Evolutionary conservation across 768 basidiomycete genomes (phyloP).

Genomic region (Myochromella boudieri): DNA sequence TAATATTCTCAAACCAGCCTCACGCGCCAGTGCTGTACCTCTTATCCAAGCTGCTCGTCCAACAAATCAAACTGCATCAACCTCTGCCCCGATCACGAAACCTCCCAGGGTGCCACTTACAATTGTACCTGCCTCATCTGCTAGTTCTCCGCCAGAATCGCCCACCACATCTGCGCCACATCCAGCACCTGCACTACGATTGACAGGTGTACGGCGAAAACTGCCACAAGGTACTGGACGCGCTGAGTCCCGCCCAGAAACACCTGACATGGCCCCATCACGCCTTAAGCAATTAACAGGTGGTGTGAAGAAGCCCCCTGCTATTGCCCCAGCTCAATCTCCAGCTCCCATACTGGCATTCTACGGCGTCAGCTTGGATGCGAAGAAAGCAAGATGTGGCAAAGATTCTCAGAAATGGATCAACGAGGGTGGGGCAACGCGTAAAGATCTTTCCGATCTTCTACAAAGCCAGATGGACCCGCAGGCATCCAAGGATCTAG

Average conservation of each 20-base stretch:
- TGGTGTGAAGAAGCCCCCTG: conserved; percentile 45
- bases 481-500: conserved; percentile 72
- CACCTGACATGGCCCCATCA: conserved; percentile 31
- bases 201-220: conserved; percentile 69
- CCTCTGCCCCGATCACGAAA: neutral
- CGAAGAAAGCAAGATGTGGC: conserved; percentile 62
- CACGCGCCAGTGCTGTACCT: conserved; percentile 78
- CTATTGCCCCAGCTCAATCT: conserved; percentile 30
- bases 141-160: conserved; percentile 46
- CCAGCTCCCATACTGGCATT: conserved; percentile 42
- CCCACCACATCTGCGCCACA: conserved; percentile 35
- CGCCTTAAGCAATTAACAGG: conserved; percentile 35
- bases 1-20: conserved; percentile 87
- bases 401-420: conserved; percentile 85
- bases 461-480: conserved; percentile 93
- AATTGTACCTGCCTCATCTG: conserved; percentile 26
- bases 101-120: conserved; percentile 20
- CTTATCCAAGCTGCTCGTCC: conserved; percentile 85
- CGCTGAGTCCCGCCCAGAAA: conserved; percentile 49
- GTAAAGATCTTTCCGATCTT: conserved; percentile 84
- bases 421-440: conserved; percentile 79
- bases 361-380: conserved; percentile 53
- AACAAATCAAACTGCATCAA: conserved; percentile 21
- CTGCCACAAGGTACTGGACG: conserved; percentile 61
- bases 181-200: conserved; percentile 46